Conservation (phyloP, 257 asterid genomes). For the Petunia axillaris region DNA sequence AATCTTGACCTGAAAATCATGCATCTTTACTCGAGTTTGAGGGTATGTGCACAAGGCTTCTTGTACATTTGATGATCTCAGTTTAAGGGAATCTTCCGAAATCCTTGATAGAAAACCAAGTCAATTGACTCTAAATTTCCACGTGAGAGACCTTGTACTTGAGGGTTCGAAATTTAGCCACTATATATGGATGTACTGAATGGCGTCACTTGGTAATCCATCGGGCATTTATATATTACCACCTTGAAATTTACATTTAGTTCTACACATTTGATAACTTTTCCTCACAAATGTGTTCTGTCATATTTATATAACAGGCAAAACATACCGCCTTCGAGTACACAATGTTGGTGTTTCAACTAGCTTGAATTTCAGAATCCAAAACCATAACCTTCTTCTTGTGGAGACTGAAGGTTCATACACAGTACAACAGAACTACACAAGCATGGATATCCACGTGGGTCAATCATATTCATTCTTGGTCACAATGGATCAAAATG, state of each 20-base stretch:
- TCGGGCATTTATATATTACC: background rate
- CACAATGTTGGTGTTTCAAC: conserved; percentile 86
- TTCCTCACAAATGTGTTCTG: conserved; percentile 25
- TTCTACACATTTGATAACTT: background rate
- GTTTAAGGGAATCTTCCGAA: background rate
- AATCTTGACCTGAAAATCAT: background rate
- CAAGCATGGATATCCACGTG: conserved; percentile 90
- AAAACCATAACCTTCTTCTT: conserved; percentile 81
- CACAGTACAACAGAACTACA: conserved; percentile 84
- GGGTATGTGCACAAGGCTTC: background rate
- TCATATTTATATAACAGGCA: conserved; percentile 56
- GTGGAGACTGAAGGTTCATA: conserved; percentile 97
- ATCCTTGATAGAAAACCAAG: background rate
- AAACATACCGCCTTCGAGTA: conserved; percentile 82
- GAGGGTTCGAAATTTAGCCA: background rate
- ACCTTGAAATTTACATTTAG: background rate
- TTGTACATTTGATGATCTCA: conserved; percentile 1
- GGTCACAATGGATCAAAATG: conserved; percentile 88
- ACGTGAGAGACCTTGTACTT: conserved; percentile 1
- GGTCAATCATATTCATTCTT: conserved; percentile 96
- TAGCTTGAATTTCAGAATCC: conserved; percentile 94
- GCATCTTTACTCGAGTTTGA: background rate
- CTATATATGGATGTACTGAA: background rate
- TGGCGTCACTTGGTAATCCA: background rate
- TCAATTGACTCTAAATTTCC: background rate